A percentile compares a stretch with the other conserved stretches of the same genome.
phyloP scores from a whole-genome alignment of 1,139 yeast species.

The Debaryomyces subglobosus region DNA sequence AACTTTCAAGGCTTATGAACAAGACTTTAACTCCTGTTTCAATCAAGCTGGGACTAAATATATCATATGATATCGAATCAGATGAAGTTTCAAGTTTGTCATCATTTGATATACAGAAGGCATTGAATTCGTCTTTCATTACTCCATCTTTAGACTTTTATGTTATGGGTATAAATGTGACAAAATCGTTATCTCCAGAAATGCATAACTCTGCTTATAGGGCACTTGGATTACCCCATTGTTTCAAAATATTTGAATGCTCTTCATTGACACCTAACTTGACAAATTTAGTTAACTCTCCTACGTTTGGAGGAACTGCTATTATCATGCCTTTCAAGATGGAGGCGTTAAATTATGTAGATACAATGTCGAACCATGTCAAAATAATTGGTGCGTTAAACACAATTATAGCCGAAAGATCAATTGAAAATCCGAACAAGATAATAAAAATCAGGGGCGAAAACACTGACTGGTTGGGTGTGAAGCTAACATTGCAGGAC shows the following conservation, averaged over 20 bases:
- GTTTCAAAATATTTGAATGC: slow-evolving; percentile 11
- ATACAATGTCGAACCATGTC: slow-evolving; percentile 15
- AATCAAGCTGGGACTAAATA: not conserved
- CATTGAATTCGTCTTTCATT: slow-evolving; percentile 14
- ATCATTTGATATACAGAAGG: slow-evolving; percentile 12
- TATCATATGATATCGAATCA: not conserved
- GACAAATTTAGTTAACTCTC: slow-evolving; percentile 12
- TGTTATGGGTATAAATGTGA: slow-evolving; percentile 12
- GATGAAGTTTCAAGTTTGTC: slow-evolving; percentile 3
- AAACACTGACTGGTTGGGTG: slow-evolving; percentile 20
- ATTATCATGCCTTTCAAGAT: slow-evolving; percentile 16
- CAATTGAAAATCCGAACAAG: slow-evolving; percentile 14
- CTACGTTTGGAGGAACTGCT: slow-evolving; percentile 19
- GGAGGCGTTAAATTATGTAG: slow-evolving; percentile 15
- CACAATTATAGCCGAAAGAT: slow-evolving; percentile 15
- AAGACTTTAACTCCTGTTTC: slow-evolving; percentile 15
- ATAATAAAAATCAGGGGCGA: slow-evolving; percentile 15
- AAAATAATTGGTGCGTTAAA: slow-evolving; percentile 17
- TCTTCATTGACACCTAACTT: slow-evolving; percentile 9
- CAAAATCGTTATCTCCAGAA: slow-evolving; percentile 12
- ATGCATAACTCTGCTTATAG: slow-evolving; percentile 13
- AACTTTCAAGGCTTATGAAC: slow-evolving; percentile 14
- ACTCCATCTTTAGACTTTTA: slow-evolving; percentile 13
- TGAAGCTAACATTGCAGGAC: slow-evolving; percentile 11
- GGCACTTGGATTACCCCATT: slow-evolving; percentile 16